Base-by-base conservation (phyloP, 495 filamentous ascomycete genomes). In the Trichocladium antarcticum region DNA sequence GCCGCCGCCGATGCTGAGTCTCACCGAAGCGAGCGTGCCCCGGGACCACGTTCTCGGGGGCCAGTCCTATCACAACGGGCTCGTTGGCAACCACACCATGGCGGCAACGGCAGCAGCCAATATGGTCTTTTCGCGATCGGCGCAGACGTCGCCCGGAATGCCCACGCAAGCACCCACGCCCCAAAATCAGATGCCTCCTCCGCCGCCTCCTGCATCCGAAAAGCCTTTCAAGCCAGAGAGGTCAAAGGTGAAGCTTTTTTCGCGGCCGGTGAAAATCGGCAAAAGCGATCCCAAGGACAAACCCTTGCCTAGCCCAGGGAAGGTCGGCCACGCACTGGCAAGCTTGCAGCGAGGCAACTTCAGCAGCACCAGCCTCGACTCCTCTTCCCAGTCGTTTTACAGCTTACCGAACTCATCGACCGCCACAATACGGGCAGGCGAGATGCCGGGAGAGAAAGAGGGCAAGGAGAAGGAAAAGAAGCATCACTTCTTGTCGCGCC, bases 241-340 rank as follows among this genome's bases (percentile, higher is more conserved):
- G 67, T 86, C 84, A 17, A 93, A 89, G 68, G 87, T 88, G 65
- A 94, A 93, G 67, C 73, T 95, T 6, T 95, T 95, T 61, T 89
- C 85, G 2, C 84, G 89, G 50, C 87, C 87, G 4, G 89, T 87
- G 60, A 86, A 83, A 62, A 85, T 90, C 9, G 83, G 85, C 45
- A 82, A 79, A 43, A 81, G 82, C 39, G 86, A 92, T 34, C 58
- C 70, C 12, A 86, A 83, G 61, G 77, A 83, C 16, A 78, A 79
- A 47, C 78, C 80, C 3, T 65, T 89, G 16, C 85, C 89, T 1
- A 93, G 87, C 34, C 89, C 89, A 4, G 83, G 80, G 46, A 94
- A 92, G 71, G 76, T 88, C 45, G 75, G 77, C 6, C 76, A 78
- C 20, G 64, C 76, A 1, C 72, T 78, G 28, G 68, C 79, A 8